Percentiles rank a stretch among this genome's conserved stretches.
Evolutionary conservation across 1,284 basidiomycete genomes (phyloP).

Genomic region (Pseudozyma pruni): DNA sequence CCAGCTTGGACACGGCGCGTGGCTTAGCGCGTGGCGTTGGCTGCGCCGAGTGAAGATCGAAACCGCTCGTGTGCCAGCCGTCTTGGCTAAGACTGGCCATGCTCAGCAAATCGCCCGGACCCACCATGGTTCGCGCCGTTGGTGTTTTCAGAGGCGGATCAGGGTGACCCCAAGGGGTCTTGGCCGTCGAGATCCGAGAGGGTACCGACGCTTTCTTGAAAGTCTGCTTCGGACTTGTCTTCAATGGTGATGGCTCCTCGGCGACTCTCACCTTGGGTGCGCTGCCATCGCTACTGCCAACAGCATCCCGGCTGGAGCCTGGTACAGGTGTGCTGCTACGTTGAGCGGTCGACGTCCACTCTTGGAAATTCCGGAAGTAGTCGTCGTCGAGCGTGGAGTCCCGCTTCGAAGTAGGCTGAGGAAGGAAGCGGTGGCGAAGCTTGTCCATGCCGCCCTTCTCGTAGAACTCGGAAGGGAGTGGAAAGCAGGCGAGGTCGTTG

Average conservation of each 20-base stretch:
- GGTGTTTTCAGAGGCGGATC: slow-evolving; percentile 62
- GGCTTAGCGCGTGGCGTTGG: slow-evolving; percentile 45
- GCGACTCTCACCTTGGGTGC: slow-evolving; percentile 28
- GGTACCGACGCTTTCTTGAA: slow-evolving; percentile 7
- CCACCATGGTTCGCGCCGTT: slow-evolving; percentile 58
- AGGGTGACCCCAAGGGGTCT: slow-evolving; percentile 60
- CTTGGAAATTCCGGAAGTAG: slow-evolving; percentile 51
- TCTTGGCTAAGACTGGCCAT: slow-evolving; percentile 68
- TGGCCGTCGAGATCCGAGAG: slow-evolving; percentile 14
- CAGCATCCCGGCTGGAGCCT: background rate
- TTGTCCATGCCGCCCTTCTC: slow-evolving; percentile 90
- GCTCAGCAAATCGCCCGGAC: slow-evolving; percentile 72
- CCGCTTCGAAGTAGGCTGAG: slow-evolving; percentile 41
- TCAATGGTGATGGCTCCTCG: slow-evolving; percentile 3
- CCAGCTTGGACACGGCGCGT: slow-evolving; percentile 33
- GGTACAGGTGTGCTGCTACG: slow-evolving; percentile 42
- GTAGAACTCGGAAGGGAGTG: slow-evolving; percentile 89
- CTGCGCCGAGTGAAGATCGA: slow-evolving; percentile 38
- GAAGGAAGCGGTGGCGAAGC: slow-evolving; percentile 80
- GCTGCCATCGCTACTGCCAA: slow-evolving; percentile 6
- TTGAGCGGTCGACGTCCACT: slow-evolving; percentile 34
- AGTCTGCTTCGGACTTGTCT: slow-evolving; percentile 22
- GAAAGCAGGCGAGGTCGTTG: slow-evolving; percentile 94
- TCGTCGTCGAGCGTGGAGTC: slow-evolving; percentile 46
- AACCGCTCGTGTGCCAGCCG: slow-evolving; percentile 27